A percentile compares a stretch with the other conserved stretches of the same genome.
Conservation (phyloP, 2,329 filamentous ascomycete species). For the Epichloe scottii region DNA sequence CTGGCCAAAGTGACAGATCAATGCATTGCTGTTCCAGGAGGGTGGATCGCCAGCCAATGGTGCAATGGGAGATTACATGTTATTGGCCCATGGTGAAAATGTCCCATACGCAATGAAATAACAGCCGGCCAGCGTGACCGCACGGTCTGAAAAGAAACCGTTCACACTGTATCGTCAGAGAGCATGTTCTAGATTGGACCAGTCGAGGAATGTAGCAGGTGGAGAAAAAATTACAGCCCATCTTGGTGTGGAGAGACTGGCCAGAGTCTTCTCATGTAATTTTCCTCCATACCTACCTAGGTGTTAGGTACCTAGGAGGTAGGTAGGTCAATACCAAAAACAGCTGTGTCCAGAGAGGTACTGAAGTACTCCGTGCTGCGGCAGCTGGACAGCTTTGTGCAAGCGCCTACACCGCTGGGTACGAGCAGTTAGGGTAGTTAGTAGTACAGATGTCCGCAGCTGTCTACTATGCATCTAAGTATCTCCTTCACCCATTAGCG, state of each 20-base stretch:
- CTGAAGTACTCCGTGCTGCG: background rate
- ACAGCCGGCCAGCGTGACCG: background rate
- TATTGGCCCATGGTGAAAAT: background rate
- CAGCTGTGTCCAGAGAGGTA: no score
- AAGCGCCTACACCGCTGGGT: background rate
- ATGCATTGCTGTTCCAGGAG: constrained; percentile 1
- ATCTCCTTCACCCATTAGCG: no score
- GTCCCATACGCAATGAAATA: background rate
- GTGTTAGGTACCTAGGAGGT: background rate
- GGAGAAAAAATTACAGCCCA: no score
- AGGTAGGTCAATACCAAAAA: background rate
- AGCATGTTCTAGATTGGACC: background rate
- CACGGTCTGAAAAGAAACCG: background rate
- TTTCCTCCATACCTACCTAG: background rate
- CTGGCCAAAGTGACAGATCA: background rate
- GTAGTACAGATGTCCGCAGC: no score
- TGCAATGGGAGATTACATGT: background rate
- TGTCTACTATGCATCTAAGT: no score
- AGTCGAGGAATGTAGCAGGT: background rate
- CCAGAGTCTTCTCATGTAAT: no score
- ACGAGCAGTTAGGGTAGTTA: no score
- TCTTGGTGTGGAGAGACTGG: no score
- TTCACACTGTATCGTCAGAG: background rate
- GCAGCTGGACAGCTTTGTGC: background rate
- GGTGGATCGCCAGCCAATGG: background rate